Evolutionary conservation across 2,329 filamentous ascomycete species (phyloP).

Genomic region (Verticillium klebahnii): DNA sequence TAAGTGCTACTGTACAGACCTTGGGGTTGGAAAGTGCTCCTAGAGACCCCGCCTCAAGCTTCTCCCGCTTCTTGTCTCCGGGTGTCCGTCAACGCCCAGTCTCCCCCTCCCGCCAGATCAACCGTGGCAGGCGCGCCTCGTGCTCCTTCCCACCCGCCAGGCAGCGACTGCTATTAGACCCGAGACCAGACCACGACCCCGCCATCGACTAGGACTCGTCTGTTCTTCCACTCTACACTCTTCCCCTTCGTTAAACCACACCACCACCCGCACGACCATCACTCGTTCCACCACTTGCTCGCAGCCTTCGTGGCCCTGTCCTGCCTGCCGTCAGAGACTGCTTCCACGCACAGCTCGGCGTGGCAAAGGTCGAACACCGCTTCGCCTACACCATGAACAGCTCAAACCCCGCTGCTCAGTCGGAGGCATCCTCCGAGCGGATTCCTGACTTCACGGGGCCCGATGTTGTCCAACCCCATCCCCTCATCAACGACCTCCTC

Average conservation of each 20-base stretch:
- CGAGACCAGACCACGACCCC: neutral
- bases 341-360: neutral
- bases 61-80: neutral
- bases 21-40: too few species aligned
- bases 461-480: slow-evolving; percentile 14
- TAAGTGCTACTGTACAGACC: too few species aligned
- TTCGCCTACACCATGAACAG: neutral
- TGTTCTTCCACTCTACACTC: neutral
- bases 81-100: neutral
- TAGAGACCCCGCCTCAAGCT: neutral
- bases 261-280: neutral
- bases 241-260: neutral
- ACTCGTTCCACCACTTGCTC: neutral
- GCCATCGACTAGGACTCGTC: neutral
- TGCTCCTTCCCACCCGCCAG: neutral
- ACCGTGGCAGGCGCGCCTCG: neutral
- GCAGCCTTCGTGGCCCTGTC: neutral
- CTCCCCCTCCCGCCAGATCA: neutral
- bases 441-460: slow-evolving; percentile 11
- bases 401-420: neutral
- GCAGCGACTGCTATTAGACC: neutral
- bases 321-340: neutral
- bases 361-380: neutral
- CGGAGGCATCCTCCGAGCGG: slow-evolving; percentile 3
- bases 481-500: slow-evolving; percentile 30